phyloP scores from a whole-genome alignment of 768 basidiomycete genomes.

The Rhodotorula paludigena region DNA sequence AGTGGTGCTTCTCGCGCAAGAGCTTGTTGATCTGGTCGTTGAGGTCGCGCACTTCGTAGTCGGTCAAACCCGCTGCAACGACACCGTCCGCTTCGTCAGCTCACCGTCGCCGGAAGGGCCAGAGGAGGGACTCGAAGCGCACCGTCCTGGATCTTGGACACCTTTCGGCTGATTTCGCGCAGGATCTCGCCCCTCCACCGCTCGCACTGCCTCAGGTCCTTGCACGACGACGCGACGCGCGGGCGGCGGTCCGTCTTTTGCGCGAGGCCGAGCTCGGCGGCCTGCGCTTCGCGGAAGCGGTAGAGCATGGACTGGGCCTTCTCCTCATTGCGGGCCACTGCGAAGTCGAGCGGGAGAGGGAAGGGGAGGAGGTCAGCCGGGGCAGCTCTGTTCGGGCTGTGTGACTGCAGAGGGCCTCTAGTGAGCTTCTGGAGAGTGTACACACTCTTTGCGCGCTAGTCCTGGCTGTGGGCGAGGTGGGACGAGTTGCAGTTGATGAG shows the following conservation, averaged over 20 bases:
- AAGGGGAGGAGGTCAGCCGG: neutral
- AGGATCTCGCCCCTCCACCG: constrained; percentile 93
- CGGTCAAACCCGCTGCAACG: constrained; percentile 79
- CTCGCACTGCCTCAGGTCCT: constrained; percentile 87
- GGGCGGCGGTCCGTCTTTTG: constrained; percentile 73
- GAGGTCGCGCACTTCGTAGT: constrained; percentile 90
- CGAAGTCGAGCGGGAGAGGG: no score
- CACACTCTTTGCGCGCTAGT: neutral
- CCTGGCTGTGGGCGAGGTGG: neutral
- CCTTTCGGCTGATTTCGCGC: constrained; percentile 89
- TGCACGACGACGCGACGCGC: constrained; percentile 84
- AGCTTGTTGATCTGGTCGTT: constrained; percentile 98
- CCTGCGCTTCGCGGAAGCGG: constrained; percentile 94
- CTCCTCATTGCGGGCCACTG: constrained; percentile 88
- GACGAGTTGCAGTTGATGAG: neutral
- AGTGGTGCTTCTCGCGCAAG: constrained; percentile 90
- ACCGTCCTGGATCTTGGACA: constrained; percentile 97
- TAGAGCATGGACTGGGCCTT: constrained; percentile 94
- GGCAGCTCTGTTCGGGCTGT: no score
- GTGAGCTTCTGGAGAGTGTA: neutral
- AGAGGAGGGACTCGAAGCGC: constrained; percentile 41
- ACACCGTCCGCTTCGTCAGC: no score
- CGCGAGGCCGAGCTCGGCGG: constrained; percentile 86
- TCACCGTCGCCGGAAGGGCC: neutral
- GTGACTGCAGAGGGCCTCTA: no score